Conservation (phyloP, 176 grass and related monocot genomes). For the Urochloa ruziziensis region DNA sequence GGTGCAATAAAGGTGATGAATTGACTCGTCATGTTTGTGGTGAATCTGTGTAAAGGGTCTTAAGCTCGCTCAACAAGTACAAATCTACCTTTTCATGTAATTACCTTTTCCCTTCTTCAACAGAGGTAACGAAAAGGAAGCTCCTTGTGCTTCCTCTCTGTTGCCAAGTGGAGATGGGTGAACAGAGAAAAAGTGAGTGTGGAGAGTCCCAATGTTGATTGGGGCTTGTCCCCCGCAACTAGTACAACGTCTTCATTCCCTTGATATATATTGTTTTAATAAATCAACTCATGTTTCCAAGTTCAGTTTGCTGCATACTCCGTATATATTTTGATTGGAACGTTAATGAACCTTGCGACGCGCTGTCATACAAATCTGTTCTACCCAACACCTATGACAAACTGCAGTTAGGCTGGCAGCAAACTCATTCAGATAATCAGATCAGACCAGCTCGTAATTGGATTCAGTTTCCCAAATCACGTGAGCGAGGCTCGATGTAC, state of each 20-base stretch:
- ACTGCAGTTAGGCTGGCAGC: background rate
- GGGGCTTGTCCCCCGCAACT: conserved; percentile 2
- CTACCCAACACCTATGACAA: background rate
- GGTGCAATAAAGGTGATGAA: background rate
- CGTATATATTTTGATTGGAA: background rate
- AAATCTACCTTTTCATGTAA: background rate
- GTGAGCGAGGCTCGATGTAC: background rate
- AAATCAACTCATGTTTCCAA: conserved; percentile 11
- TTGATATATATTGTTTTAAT: background rate
- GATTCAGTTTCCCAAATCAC: background rate
- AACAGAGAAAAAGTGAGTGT: background rate
- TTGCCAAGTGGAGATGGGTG: background rate
- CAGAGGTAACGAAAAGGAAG: background rate
- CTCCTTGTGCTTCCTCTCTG: background rate
- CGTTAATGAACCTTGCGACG: background rate
- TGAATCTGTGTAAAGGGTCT: background rate
- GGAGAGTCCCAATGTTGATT: conserved; percentile 28
- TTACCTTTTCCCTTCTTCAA: background rate
- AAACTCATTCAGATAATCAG: too few relatives aligned
- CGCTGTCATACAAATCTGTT: background rate
- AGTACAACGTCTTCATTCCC: background rate
- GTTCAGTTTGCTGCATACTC: background rate
- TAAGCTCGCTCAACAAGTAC: background rate
- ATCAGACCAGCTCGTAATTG: background rate
- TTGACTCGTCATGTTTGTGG: background rate